These are phyloP conservation scores for Lecanoromycetidae sp. DNA, from an alignment of 2,329 filamentous ascomycete species.

Conservation along the genomic window DNA sequence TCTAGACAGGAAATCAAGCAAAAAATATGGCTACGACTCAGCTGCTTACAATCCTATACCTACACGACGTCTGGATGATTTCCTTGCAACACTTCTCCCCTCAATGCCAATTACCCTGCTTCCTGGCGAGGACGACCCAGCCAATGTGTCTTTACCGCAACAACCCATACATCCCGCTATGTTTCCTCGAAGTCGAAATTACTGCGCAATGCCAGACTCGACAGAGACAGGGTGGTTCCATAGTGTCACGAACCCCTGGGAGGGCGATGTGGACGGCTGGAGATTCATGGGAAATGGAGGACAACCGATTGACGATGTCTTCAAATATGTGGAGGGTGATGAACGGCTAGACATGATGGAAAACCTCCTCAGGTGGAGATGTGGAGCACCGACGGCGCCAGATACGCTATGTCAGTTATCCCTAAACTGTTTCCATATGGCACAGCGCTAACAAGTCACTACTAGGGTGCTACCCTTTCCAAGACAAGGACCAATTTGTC, in stretches of 20 bases:
- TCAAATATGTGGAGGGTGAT: constrained; percentile 74
- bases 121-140: constrained; percentile 72
- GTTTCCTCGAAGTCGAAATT: constrained; percentile 65
- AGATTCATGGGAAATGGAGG: constrained; percentile 74
- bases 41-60: constrained; percentile 77
- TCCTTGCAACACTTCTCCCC: constrained; percentile 69
- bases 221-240: constrained; percentile 64
- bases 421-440: constrained; percentile 6
- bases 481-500: constrained; percentile 84
- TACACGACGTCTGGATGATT: constrained; percentile 69
- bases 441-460: constrained; percentile 8
- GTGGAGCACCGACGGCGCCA: constrained; percentile 82
- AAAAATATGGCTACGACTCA: constrained; percentile 92
- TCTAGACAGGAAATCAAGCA: constrained; percentile 41
- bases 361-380: constrained; percentile 82
- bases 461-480: constrained; percentile 86
- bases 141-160: constrained; percentile 80
- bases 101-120: constrained; percentile 80
- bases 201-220: constrained; percentile 33
- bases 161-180: constrained; percentile 88
- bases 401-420: constrained; percentile 73
- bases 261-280: constrained; percentile 83
- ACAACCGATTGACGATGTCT: constrained; percentile 87
- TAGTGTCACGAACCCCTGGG: constrained; percentile 83
- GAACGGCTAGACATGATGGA: constrained; percentile 84